These are phyloP conservation scores for Mortierella sp. DNA, from an alignment of 371 early-diverging fungal genomes.

Conservation along the genomic window DNA sequence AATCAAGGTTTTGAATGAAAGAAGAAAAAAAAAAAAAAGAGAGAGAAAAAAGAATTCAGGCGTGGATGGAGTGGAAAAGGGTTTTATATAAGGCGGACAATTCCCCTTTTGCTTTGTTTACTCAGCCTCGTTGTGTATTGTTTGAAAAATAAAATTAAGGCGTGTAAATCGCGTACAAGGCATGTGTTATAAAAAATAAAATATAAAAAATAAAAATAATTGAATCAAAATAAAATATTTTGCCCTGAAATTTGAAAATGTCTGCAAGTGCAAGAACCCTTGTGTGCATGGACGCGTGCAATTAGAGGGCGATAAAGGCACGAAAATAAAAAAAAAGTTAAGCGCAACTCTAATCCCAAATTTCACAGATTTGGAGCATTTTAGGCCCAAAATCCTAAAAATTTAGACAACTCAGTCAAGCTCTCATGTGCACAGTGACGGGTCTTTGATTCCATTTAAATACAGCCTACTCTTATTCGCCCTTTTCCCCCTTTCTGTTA, in stretches of 20 bases:
- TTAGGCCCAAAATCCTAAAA: neutral
- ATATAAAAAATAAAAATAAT: too few species aligned
- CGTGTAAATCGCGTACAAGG: too few species aligned
- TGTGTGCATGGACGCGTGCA: constrained; percentile 1
- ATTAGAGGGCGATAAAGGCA: neutral
- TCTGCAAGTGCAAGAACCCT: neutral
- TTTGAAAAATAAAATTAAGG: neutral
- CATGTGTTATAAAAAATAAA: too few species aligned
- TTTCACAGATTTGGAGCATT: neutral
- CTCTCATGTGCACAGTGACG: neutral
- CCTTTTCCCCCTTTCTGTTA: neutral
- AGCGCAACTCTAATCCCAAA: neutral
- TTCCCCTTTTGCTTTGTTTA: neutral
- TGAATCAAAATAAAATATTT: too few species aligned
- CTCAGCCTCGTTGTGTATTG: neutral
- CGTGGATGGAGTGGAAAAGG: neutral
- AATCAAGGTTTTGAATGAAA: too few species aligned
- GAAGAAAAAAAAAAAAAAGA: neutral
- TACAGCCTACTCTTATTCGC: neutral
- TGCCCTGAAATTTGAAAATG: neutral
- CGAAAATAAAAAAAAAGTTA: neutral
- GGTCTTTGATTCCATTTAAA: neutral
- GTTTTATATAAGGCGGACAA: neutral
- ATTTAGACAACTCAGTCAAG: neutral
- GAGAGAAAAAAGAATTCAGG: neutral